phyloP scores from a whole-genome alignment of 371 early-diverging fungal species.

The Cokeromyces recurvatus region DNA sequence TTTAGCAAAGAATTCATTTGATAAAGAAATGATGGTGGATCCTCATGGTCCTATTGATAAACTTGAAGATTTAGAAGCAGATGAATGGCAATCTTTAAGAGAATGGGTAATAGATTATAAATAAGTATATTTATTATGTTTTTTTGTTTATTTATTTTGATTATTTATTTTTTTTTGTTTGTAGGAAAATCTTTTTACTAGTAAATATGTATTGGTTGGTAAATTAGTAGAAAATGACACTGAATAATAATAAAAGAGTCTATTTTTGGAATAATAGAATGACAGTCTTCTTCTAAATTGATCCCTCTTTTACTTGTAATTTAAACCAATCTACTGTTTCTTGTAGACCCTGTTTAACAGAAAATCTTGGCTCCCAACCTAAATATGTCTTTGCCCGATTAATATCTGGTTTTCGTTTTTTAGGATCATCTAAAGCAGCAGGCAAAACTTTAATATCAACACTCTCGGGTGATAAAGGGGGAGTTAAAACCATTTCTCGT shows the following conservation, averaged over 20 bases:
- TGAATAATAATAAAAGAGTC: neutral
- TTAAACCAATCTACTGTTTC: slow-evolving; percentile 87
- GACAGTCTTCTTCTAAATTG: no score
- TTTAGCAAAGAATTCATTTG: slow-evolving; percentile 88
- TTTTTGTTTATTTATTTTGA: no score
- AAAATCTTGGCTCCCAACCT: slow-evolving; percentile 76
- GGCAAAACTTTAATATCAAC: slow-evolving; percentile 65
- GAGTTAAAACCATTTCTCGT: slow-evolving; percentile 56
- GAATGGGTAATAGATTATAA: slow-evolving; percentile 81
- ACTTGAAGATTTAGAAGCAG: slow-evolving; percentile 69
- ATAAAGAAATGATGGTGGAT: slow-evolving; percentile 68
- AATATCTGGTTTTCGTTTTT: slow-evolving; percentile 78
- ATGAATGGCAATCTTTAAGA: slow-evolving; percentile 70
- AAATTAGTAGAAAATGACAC: slow-evolving; percentile 16
- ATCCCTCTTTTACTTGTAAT: slow-evolving; percentile 34
- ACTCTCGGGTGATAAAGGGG: slow-evolving; percentile 25
- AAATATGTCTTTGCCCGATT: slow-evolving; percentile 59
- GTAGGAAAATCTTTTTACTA: slow-evolving; percentile 11
- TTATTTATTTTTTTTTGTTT: neutral
- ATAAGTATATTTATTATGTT: no score
- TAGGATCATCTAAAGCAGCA: slow-evolving; percentile 79
- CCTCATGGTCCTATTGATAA: slow-evolving; percentile 75
- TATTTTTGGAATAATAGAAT: no score
- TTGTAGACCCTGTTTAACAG: slow-evolving; percentile 73
- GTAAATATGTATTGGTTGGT: slow-evolving; percentile 20